Evolutionary conservation across 257 asterid species (phyloP).

Genomic region (Jasminum sambac): DNA sequence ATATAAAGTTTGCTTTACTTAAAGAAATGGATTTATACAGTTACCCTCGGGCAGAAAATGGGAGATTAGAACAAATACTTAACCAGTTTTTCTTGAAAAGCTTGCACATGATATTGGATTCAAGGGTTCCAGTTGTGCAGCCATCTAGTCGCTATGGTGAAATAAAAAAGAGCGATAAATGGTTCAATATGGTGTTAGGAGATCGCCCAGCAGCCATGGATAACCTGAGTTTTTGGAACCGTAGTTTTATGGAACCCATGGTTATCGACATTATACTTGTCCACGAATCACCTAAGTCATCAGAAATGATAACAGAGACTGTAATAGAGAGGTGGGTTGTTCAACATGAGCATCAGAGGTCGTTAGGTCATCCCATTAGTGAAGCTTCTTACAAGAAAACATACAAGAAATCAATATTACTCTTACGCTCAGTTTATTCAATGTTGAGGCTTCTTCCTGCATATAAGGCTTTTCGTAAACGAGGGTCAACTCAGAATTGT

Average conservation of each 20-base stretch:
- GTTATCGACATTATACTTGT: constrained; percentile 80
- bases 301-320: constrained; percentile 56
- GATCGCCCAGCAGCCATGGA: constrained; percentile 90
- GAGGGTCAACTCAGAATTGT: constrained; percentile 57
- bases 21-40: constrained; percentile 71
- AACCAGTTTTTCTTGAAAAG: constrained; percentile 83
- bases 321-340: constrained; percentile 92
- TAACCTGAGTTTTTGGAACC: constrained; percentile 86
- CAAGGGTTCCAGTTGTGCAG: constrained; percentile 77
- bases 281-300: constrained; percentile 47
- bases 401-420: constrained; percentile 79
- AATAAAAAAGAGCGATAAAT: constrained; percentile 74
- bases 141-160: constrained; percentile 58
- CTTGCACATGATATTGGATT: constrained; percentile 84
- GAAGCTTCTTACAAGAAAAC: constrained; percentile 75
- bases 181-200: constrained; percentile 86
- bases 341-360: constrained; percentile 65
- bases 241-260: constrained; percentile 91
- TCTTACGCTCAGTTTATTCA: constrained; percentile 69
- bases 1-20: constrained; percentile 28
- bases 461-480: constrained; percentile 77
- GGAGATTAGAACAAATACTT: constrained; percentile 91
- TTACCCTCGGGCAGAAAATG: constrained; percentile 63
- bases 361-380: constrained; percentile 53
- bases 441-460: constrained; percentile 95